phyloP scores from a whole-genome alignment of 768 basidiomycete genomes.

The Suillus hirtellus region DNA sequence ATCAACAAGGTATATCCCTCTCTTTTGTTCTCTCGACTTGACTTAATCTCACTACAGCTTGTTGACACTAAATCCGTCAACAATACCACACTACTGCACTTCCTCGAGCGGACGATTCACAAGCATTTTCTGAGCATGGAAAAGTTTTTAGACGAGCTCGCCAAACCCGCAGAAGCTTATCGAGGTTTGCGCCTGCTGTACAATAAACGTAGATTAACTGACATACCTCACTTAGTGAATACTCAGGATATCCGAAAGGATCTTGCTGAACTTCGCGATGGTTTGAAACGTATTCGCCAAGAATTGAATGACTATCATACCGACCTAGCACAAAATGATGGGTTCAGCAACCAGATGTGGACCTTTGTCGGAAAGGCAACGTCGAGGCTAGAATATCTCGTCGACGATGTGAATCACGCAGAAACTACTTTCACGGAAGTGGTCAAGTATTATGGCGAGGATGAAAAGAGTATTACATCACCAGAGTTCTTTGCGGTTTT shows the following conservation, averaged over 20 bases:
- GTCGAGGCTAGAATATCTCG: slow-evolving; percentile 75
- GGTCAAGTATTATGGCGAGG: slow-evolving; percentile 90
- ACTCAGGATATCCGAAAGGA: slow-evolving; percentile 83
- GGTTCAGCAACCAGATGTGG: slow-evolving; percentile 92
- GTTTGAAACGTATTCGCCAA: slow-evolving; percentile 75
- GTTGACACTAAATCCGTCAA: slow-evolving; percentile 97
- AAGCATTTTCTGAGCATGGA: slow-evolving; percentile 89
- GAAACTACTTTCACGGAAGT: slow-evolving; percentile 84
- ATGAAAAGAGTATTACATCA: slow-evolving; percentile 81
- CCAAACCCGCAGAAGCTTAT: slow-evolving; percentile 89
- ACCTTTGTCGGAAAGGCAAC: slow-evolving; percentile 78
- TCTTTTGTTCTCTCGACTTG: not conserved
- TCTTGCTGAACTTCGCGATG: slow-evolving; percentile 68
- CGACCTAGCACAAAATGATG: slow-evolving; percentile 68
- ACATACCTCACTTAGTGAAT: slow-evolving; percentile 56
- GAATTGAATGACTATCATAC: slow-evolving; percentile 82
- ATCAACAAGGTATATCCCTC: slow-evolving; percentile 80
- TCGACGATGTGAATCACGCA: slow-evolving; percentile 85
- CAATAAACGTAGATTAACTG: not conserved
- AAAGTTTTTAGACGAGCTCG: slow-evolving; percentile 84
- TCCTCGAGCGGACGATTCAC: slow-evolving; percentile 84
- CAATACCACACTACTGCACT: slow-evolving; percentile 92
- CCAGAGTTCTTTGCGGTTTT: slow-evolving; percentile 96
- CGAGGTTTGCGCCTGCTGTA: slow-evolving; percentile 57
- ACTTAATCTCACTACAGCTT: slow-evolving; percentile 50